Percentiles rank a stretch among this genome's conserved stretches.
These are phyloP conservation scores for Salix caprea DNA, from an alignment of 345 rosid genomes.

Conservation along the genomic window DNA sequence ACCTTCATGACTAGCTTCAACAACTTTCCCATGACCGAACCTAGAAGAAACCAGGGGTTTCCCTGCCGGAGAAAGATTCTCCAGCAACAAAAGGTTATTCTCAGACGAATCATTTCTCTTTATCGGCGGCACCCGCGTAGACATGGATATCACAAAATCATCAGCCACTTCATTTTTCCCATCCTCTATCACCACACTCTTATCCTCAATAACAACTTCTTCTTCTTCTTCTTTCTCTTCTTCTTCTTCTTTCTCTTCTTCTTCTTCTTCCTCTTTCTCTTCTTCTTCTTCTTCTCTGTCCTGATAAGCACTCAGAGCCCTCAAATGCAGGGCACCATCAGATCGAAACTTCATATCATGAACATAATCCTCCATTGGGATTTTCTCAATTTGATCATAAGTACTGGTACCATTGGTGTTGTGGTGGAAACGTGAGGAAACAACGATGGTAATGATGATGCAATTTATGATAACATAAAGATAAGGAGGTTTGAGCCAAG, in stretches of 20 bases:
- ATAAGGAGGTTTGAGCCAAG: conserved; percentile 63
- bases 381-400: neutral
- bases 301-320: conserved; percentile 1
- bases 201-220: conserved; percentile 11
- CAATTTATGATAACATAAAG: conserved; percentile 42
- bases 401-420: neutral
- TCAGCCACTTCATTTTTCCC: conserved; percentile 15
- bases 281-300: neutral
- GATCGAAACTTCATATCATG: neutral
- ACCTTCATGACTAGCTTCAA: conserved; percentile 57
- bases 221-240: no score
- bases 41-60: conserved; percentile 52
- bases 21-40: conserved; percentile 41
- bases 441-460: conserved; percentile 53
- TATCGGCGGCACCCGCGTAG: conserved; percentile 25
- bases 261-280: neutral
- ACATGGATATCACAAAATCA: conserved; percentile 31
- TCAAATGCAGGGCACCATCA: neutral
- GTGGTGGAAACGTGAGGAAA: conserved; percentile 42
- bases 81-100: conserved; percentile 7
- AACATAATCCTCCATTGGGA: neutral
- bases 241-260: no score
- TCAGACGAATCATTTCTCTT: conserved; percentile 25
- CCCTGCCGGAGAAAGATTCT: conserved; percentile 34
- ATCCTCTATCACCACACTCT: conserved; percentile 7